Conservation (phyloP, 1,139 yeast species). For the Yamadazyma friedrichii region DNA sequence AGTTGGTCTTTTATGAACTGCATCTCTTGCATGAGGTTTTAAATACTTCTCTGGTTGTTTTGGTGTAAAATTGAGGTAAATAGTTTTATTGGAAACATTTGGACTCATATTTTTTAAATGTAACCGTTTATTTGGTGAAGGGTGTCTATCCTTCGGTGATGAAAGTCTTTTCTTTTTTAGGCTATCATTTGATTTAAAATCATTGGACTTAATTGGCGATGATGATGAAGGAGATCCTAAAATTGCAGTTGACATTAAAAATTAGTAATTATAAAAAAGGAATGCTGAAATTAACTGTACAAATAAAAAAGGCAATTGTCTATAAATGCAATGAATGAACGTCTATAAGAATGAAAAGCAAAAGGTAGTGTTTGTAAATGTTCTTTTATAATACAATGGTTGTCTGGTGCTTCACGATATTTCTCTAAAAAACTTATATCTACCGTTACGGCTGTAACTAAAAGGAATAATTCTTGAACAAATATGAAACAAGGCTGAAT, state of each 20-base stretch:
- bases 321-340: not conserved
- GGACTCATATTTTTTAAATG: conserved; percentile 44
- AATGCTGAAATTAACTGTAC: not conserved
- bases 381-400: no score
- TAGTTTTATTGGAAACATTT: conserved; percentile 33
- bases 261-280: no score
- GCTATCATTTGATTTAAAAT: not conserved
- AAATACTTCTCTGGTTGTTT: conserved; percentile 9
- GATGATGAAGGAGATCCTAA: conserved; percentile 13
- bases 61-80: conserved; percentile 21
- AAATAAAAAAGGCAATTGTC: not conserved
- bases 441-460: no score
- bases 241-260: conserved; percentile 1
- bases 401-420: no score
- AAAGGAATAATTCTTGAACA: no score
- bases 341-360: not conserved
- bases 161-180: not conserved
- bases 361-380: not conserved
- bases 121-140: conserved; percentile 31
- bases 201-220: conserved; percentile 8
- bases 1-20: conserved; percentile 14
- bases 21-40: not conserved
- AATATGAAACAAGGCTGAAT: no score
- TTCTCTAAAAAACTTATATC: no score
- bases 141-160: conserved; percentile 1